Base-by-base conservation (phyloP, 1,284 basidiomycete species). In the Malassezia vespertilionis region DNA sequence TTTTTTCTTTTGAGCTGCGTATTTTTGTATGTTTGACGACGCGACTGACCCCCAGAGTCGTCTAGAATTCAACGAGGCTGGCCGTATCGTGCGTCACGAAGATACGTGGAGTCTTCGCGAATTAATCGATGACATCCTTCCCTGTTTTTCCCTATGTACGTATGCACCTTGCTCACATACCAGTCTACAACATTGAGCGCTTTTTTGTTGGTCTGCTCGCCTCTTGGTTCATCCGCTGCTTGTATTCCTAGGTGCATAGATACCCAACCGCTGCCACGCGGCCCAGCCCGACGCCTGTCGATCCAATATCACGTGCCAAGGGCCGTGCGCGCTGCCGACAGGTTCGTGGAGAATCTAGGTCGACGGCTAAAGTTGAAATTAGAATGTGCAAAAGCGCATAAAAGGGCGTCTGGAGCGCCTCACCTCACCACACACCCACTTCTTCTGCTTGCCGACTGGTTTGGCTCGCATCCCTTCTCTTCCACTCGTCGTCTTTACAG, bases 1-100 rank as follows among this genome's bases (percentile, higher is more conserved):
- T 71, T 4, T 63, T 57, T 44, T 63, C 62, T n/a, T 58, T 71
- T 37, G 58, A 69, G 47, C 46, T 71, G 31, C 60, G 65, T 24
- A 34, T 70, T 14, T 59, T 70, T 60, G 39, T 41, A 18, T 21
- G 39, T 46, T 5, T 14, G 10, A 5, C 35, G 14, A 24, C 9
- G 31, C 17, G 14, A 2, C 6, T 24, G 28, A 21, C 14, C 30
- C 17, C 9, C 30, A 33, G 32, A 69, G 63, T 37, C 58, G 68
- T 1, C 55, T 71, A 22, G 68, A 71, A 49, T 71, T 71, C 55
- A 71, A 71, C 53, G 68, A 71, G 34, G 63, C 58, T 28, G 68
- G 68, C 14, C 52, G 60, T 15, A 67, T 71, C 31, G 66, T 69
- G 3, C 53, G 63, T 21, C 68, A 70, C 45, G 68, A 70, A 35